Conservation (phyloP, 768 basidiomycete genomes). For the Termitomyces sp. region DNA sequence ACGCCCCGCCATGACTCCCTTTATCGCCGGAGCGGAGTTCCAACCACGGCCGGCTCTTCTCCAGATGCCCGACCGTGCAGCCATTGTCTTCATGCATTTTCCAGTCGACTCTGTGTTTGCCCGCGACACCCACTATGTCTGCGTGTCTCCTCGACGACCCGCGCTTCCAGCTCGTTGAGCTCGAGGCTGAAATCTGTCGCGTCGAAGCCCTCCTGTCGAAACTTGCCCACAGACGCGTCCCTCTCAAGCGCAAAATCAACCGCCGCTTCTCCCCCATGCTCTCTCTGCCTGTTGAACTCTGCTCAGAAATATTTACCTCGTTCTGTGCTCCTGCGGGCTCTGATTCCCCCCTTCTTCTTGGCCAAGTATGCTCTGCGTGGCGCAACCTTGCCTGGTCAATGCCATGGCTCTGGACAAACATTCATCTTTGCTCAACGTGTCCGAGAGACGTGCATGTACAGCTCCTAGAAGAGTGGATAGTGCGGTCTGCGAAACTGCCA, state of each 20-base stretch:
- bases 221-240: slow-evolving; percentile 9
- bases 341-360: slow-evolving; percentile 16
- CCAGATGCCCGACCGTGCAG: not conserved
- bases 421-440: slow-evolving; percentile 15
- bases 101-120: not conserved
- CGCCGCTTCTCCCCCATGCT: slow-evolving; percentile 10
- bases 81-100: not conserved
- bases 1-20: slow-evolving; percentile 9
- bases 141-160: slow-evolving; percentile 6
- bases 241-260: slow-evolving; percentile 15
- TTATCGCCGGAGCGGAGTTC: slow-evolving; percentile 14
- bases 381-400: slow-evolving; percentile 24
- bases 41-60: slow-evolving; percentile 8
- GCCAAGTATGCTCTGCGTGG: slow-evolving; percentile 23
- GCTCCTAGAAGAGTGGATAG: slow-evolving; percentile 22
- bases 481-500: slow-evolving; percentile 19
- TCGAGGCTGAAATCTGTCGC: slow-evolving; percentile 12
- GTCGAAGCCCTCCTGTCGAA: slow-evolving; percentile 8
- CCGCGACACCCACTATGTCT: not conserved
- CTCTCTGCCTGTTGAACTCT: slow-evolving; percentile 15
- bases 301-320: slow-evolving; percentile 15
- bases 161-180: slow-evolving; percentile 8
- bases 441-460: slow-evolving; percentile 13
- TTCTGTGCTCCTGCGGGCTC: slow-evolving; percentile 6
- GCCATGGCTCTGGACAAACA: slow-evolving; percentile 21